Conservation (phyloP, 176 grass and related monocot species). For the Raddia distichophylla region DNA sequence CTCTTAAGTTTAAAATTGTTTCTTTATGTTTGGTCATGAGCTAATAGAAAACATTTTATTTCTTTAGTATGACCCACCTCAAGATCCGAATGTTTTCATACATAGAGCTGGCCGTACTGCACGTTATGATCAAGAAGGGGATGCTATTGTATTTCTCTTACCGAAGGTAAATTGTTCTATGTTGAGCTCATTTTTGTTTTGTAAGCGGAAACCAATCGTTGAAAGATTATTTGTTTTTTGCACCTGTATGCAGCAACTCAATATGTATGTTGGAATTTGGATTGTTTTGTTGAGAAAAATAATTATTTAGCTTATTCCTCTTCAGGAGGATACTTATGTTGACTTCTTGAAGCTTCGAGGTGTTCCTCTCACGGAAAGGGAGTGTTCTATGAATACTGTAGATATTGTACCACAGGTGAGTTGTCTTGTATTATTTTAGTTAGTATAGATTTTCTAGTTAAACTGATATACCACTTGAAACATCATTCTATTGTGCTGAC, state of each 20-base stretch:
- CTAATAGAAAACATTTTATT: constrained; percentile 27
- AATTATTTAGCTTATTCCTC: constrained; percentile 19
- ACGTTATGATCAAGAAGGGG: constrained; percentile 86
- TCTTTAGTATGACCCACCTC: constrained; percentile 90
- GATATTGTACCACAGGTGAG: constrained; percentile 76
- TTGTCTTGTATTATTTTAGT: constrained; percentile 23
- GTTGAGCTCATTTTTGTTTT: constrained; percentile 3
- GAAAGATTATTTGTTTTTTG: constrained; percentile 8
- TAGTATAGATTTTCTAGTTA: constrained; percentile 10
- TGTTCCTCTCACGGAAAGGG: constrained; percentile 82
- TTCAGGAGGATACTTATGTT: constrained; percentile 90
- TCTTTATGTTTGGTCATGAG: constrained; percentile 1
- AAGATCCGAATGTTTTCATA: constrained; percentile 97
- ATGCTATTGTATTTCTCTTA: constrained; percentile 87
- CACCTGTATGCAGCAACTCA: background rate
- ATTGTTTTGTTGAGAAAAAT: constrained; percentile 7
- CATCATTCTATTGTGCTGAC: constrained; percentile 8
- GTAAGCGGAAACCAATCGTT: constrained; percentile 1
- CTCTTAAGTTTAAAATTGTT: background rate
- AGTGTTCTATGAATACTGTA: constrained; percentile 43
- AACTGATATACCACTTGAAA: constrained; percentile 25
- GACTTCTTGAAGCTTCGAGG: constrained; percentile 81
- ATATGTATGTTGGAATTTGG: background rate
- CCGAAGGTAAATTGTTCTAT: constrained; percentile 61
- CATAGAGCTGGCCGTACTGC: constrained; percentile 92